phyloP scores from a whole-genome alignment of 2,329 filamentous ascomycete species.

The Erysiphe pulchra region DNA sequence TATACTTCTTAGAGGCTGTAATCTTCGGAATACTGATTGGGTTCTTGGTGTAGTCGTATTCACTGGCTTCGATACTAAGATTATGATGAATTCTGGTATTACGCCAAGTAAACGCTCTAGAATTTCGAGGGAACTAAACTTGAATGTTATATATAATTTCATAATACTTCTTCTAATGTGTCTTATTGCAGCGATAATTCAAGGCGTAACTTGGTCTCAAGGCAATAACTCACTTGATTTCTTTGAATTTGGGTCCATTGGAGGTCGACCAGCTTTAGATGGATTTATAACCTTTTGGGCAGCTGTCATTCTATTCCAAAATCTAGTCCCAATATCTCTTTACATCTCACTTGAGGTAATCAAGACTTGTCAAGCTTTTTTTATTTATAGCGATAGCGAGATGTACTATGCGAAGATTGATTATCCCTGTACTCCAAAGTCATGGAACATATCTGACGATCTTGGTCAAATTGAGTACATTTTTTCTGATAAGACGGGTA shows the following conservation, averaged over 20 bases:
- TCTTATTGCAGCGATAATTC: slow-evolving; percentile 57
- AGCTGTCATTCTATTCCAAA: slow-evolving; percentile 84
- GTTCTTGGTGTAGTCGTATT: slow-evolving; percentile 77
- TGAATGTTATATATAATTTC: slow-evolving; percentile 95
- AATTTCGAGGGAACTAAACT: slow-evolving; percentile 83
- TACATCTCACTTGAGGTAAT: slow-evolving; percentile 96
- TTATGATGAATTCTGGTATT: slow-evolving; percentile 94
- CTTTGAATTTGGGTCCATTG: slow-evolving; percentile 73
- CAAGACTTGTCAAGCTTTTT: slow-evolving; percentile 73
- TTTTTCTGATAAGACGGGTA: slow-evolving; percentile 87
- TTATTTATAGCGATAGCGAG: slow-evolving; percentile 84
- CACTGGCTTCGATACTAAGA: slow-evolving; percentile 90
- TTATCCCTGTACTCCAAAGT: slow-evolving; percentile 87
- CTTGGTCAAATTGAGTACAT: slow-evolving; percentile 97
- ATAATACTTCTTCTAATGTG: slow-evolving; percentile 75
- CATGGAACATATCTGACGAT: slow-evolving; percentile 98
- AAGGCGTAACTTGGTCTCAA: slow-evolving; percentile 60
- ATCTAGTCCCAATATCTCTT: slow-evolving; percentile 91
- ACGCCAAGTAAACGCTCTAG: slow-evolving; percentile 84
- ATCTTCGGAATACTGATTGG: slow-evolving; percentile 90
- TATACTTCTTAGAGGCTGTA: slow-evolving; percentile 74
- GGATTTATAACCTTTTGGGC: slow-evolving; percentile 97
- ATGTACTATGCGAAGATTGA: slow-evolving; percentile 97
- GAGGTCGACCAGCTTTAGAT: slow-evolving; percentile 45
- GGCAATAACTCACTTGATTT: slow-evolving; percentile 47